A percentile compares a stretch with the other conserved stretches of the same genome.
Conservation (phyloP, 2,329 filamentous ascomycete species). For the Seiridium unicorne region DNA sequence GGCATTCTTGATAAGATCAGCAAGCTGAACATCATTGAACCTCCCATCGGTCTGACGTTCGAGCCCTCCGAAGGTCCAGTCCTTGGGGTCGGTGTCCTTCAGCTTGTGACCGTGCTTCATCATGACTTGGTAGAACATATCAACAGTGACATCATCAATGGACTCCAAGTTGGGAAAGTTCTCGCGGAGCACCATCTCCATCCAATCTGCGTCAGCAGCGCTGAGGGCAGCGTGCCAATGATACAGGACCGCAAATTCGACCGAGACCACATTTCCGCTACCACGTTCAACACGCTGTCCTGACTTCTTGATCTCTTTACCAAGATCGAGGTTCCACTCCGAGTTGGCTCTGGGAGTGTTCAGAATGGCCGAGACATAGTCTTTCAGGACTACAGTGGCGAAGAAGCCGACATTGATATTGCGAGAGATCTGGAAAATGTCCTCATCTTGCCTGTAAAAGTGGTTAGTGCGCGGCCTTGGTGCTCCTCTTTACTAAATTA, state of each 20-base stretch:
- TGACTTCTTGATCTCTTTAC: slow-evolving; percentile 40
- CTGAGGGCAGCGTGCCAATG: slow-evolving; percentile 45
- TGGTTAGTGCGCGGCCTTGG: background rate
- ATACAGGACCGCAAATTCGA: slow-evolving; percentile 45
- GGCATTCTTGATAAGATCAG: slow-evolving; percentile 72
- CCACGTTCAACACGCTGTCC: slow-evolving; percentile 38
- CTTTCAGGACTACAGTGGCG: slow-evolving; percentile 40
- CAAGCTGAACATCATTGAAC: slow-evolving; percentile 76
- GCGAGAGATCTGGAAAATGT: slow-evolving; percentile 43
- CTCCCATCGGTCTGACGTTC: slow-evolving; percentile 63
- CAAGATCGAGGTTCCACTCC: slow-evolving; percentile 42
- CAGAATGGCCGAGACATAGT: slow-evolving; percentile 45
- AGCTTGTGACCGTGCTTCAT: slow-evolving; percentile 18
- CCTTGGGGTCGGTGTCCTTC: slow-evolving; percentile 14
- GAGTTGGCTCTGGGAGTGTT: slow-evolving; percentile 43
- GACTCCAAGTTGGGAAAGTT: slow-evolving; percentile 35
- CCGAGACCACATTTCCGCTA: slow-evolving; percentile 41
- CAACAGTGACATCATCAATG: slow-evolving; percentile 38
- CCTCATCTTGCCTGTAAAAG: slow-evolving; percentile 40
- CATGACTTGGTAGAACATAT: slow-evolving; percentile 40
- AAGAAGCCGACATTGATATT: slow-evolving; percentile 48
- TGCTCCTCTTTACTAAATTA: slow-evolving; percentile 17
- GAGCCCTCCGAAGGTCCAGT: slow-evolving; percentile 68
- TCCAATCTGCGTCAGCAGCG: slow-evolving; percentile 42
- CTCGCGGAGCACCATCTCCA: slow-evolving; percentile 35